Evolutionary conservation across 1,284 basidiomycete genomes (phyloP).

Genomic region (Vanrija sp.): DNA sequence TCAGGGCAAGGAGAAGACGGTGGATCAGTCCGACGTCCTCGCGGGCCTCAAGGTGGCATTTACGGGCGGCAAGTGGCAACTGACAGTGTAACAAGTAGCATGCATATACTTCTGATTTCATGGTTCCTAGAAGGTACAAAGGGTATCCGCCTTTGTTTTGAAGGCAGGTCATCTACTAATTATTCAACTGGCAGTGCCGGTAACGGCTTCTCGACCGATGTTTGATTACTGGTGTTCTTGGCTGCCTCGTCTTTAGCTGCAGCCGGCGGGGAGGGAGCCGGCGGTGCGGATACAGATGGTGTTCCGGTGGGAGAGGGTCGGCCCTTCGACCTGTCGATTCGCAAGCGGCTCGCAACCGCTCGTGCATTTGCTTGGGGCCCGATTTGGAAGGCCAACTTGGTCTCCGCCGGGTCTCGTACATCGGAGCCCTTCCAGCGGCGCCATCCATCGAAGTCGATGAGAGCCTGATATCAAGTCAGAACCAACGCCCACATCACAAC

Average conservation of each 20-base stretch:
- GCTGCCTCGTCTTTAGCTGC: background rate
- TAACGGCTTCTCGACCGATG: conserved; percentile 1
- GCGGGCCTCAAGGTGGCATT: conserved; percentile 26
- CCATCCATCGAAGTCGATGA: conserved; percentile 52
- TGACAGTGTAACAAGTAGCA: conserved; percentile 21
- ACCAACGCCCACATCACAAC: background rate
- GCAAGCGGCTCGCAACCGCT: conserved; percentile 36
- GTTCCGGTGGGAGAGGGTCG: background rate
- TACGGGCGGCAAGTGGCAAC: conserved; percentile 31
- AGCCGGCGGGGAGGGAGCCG: background rate
- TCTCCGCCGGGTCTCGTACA: conserved; percentile 27
- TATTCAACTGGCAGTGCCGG: conserved; percentile 2
- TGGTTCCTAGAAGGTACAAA: conserved; percentile 13
- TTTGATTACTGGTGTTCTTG: background rate
- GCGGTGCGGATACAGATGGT: background rate
- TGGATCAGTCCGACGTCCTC: conserved; percentile 30
- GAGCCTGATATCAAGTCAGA: conserved; percentile 31
- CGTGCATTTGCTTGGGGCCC: conserved; percentile 43
- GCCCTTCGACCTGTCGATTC: conserved; percentile 36
- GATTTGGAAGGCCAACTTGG: conserved; percentile 39
- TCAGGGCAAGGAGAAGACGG: conserved; percentile 28
- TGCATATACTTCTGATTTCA: conserved; percentile 14
- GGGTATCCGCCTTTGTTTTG: background rate
- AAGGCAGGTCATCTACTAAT: background rate
- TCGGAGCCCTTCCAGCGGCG: conserved; percentile 44